Evolutionary conservation across 1,284 basidiomycete species (phyloP).

Genomic region (Exobasidium cylindrosporum): DNA sequence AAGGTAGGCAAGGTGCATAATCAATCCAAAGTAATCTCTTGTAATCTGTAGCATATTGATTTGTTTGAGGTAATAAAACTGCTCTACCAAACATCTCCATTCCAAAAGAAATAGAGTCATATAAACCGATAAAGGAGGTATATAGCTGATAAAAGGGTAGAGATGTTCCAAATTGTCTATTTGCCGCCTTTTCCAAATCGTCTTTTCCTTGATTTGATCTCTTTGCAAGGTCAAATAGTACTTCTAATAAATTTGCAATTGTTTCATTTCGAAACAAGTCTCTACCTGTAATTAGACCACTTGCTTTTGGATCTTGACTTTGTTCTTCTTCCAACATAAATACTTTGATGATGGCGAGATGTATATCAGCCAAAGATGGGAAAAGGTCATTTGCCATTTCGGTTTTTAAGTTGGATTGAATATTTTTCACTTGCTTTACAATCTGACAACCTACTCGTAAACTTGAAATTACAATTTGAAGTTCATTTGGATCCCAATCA

Average conservation of each 20-base stretch:
- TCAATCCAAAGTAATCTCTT: conserved; percentile 81
- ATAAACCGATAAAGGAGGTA: conserved; percentile 82
- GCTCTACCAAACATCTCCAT: conserved; percentile 73
- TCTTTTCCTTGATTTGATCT: background rate
- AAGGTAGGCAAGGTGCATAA: conserved; percentile 61
- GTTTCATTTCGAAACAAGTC: conserved; percentile 70
- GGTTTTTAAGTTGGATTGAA: too few relatives aligned
- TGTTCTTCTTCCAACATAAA: conserved; percentile 72
- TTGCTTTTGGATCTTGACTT: conserved; percentile 17
- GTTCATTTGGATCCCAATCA: conserved; percentile 76
- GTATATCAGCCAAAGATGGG: conserved; percentile 33
- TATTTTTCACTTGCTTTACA: conserved; percentile 52
- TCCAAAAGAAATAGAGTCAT: conserved; percentile 84
- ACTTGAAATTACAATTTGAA: conserved; percentile 70
- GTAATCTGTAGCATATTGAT: conserved; percentile 68
- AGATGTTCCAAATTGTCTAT: conserved; percentile 7
- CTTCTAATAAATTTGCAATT: conserved; percentile 59
- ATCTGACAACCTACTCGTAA: conserved; percentile 59
- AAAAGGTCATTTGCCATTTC: background rate
- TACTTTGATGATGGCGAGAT: conserved; percentile 80
- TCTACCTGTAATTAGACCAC: conserved; percentile 41
- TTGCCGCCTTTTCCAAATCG: background rate
- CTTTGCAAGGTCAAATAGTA: conserved; percentile 25
- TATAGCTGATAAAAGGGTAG: conserved; percentile 74
- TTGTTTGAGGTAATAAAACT: conserved; percentile 65